phyloP scores from a whole-genome alignment of 768 basidiomycete genomes.

The Tricholoma hemisulphureum region DNA sequence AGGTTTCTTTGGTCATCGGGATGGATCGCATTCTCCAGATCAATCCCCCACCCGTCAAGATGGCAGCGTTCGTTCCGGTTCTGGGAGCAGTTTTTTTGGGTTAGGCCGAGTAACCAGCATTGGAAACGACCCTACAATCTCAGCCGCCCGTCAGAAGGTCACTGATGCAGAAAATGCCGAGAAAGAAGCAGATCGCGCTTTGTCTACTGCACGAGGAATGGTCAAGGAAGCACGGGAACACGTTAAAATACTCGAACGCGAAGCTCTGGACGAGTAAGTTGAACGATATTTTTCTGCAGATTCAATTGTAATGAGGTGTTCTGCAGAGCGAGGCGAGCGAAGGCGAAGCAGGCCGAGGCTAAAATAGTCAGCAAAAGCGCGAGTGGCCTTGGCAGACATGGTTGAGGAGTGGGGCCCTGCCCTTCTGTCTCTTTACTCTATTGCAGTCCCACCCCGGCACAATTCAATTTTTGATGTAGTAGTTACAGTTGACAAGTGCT shows the following conservation, averaged over 20 bases:
- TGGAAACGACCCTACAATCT: slow-evolving; percentile 43
- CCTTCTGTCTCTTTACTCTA: neutral
- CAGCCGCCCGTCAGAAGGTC: slow-evolving; percentile 49
- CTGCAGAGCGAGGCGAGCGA: slow-evolving; percentile 46
- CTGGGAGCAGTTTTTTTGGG: slow-evolving; percentile 26
- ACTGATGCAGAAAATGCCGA: slow-evolving; percentile 50
- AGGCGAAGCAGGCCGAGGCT: slow-evolving; percentile 52
- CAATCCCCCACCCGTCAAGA: neutral
- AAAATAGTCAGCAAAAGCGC: slow-evolving; percentile 50
- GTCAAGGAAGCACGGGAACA: slow-evolving; percentile 50
- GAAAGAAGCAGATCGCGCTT: slow-evolving; percentile 49
- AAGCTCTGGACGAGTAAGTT: slow-evolving; percentile 52
- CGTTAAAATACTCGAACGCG: slow-evolving; percentile 47
- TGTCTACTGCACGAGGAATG: slow-evolving; percentile 42
- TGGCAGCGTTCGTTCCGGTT: neutral
- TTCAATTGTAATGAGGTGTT: slow-evolving; percentile 7
- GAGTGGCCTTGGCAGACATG: slow-evolving; percentile 45
- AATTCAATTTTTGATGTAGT: neutral
- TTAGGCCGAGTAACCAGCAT: slow-evolving; percentile 19
- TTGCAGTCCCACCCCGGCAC: neutral
- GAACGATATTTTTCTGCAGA: neutral
- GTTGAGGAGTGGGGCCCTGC: slow-evolving; percentile 13
- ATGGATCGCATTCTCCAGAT: slow-evolving; percentile 7
- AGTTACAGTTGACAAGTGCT: neutral
- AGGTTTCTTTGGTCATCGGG: slow-evolving; percentile 25